phyloP scores from a whole-genome alignment of 106 monocot species.

The Dendrobium catenatum region DNA sequence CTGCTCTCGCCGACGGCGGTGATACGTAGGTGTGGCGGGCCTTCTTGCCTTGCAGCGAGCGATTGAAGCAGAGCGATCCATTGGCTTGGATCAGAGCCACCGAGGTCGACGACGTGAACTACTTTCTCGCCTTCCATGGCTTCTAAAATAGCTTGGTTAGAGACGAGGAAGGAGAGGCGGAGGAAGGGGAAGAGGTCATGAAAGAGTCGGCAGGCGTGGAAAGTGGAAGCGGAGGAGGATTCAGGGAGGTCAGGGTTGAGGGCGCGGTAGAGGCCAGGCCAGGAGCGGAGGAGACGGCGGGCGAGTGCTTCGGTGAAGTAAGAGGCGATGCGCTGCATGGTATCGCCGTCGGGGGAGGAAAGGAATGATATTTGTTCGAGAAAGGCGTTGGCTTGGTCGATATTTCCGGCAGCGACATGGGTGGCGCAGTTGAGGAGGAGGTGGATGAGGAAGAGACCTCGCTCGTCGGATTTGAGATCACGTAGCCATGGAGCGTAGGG shows the following conservation, averaged over 20 bases:
- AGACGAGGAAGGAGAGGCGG: slow-evolving; percentile 26
- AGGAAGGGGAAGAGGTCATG: slow-evolving; percentile 51
- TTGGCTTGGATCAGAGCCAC: slow-evolving; percentile 29
- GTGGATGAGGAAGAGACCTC: slow-evolving; percentile 32
- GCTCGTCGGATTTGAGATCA: slow-evolving; percentile 23
- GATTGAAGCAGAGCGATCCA: slow-evolving; percentile 42
- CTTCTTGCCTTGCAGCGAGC: slow-evolving; percentile 22
- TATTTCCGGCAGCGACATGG: slow-evolving; percentile 26
- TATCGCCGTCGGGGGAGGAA: slow-evolving; percentile 24
- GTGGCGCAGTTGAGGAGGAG: slow-evolving; percentile 34
- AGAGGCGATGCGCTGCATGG: slow-evolving; percentile 40
- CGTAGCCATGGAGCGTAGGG: slow-evolving; percentile 8
- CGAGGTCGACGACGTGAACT: slow-evolving; percentile 55
- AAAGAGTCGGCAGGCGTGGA: slow-evolving; percentile 25
- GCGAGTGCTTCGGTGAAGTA: slow-evolving; percentile 46
- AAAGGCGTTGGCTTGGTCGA: slow-evolving; percentile 37
- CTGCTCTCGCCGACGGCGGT: slow-evolving; percentile 29
- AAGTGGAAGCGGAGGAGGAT: slow-evolving; percentile 5
- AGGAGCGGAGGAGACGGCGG: slow-evolving; percentile 28
- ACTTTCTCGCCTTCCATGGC: slow-evolving; percentile 48
- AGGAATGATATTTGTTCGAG: slow-evolving; percentile 38
- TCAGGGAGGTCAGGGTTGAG: slow-evolving; percentile 13
- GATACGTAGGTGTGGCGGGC: slow-evolving; percentile 35
- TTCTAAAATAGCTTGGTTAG: slow-evolving; percentile 48
- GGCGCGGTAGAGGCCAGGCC: slow-evolving; percentile 31